Conservation (phyloP, 192 early-diverging fungal genomes). For the Coemansia sp. region DNA sequence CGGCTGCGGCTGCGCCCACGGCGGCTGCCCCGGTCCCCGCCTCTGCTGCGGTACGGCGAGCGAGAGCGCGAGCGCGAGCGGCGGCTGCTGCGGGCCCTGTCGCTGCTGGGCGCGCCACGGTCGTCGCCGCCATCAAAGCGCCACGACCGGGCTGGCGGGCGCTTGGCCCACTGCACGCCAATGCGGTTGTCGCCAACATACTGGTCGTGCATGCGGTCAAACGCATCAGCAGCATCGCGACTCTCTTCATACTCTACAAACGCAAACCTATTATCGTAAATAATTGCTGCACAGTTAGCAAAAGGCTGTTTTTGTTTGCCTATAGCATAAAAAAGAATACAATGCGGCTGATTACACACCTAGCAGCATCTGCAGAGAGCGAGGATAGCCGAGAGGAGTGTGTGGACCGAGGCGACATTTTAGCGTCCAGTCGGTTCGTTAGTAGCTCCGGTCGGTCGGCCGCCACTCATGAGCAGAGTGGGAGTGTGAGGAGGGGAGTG, state of each 20-base stretch:
- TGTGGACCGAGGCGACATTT: background rate
- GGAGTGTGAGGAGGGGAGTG: background rate
- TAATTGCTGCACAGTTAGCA: background rate
- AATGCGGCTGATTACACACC: slow-evolving; percentile 6
- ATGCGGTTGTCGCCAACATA: slow-evolving; percentile 80
- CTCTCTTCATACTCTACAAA: slow-evolving; percentile 96
- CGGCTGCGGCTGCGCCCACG: slow-evolving; percentile 24
- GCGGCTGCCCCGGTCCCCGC: slow-evolving; percentile 12
- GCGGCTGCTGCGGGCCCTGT: slow-evolving; percentile 31
- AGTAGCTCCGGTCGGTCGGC: no score
- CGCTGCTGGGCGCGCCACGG: slow-evolving; percentile 27
- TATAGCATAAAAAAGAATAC: no score
- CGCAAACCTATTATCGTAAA: slow-evolving; percentile 68
- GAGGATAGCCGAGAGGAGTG: background rate
- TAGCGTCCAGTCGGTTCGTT: background rate
- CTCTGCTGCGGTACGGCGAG: slow-evolving; percentile 4
- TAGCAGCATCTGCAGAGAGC: background rate
- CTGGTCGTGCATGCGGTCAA: slow-evolving; percentile 87
- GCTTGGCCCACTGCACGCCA: slow-evolving; percentile 92
- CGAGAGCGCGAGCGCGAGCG: slow-evolving; percentile 54
- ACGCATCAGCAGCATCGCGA: slow-evolving; percentile 93
- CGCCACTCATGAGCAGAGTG: no score
- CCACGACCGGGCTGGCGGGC: slow-evolving; percentile 79
- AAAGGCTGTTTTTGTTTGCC: background rate
- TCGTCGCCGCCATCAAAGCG: slow-evolving; percentile 68